Conservation (phyloP, 805 yeast species). For the Torulaspora delbrueckii region DNA sequence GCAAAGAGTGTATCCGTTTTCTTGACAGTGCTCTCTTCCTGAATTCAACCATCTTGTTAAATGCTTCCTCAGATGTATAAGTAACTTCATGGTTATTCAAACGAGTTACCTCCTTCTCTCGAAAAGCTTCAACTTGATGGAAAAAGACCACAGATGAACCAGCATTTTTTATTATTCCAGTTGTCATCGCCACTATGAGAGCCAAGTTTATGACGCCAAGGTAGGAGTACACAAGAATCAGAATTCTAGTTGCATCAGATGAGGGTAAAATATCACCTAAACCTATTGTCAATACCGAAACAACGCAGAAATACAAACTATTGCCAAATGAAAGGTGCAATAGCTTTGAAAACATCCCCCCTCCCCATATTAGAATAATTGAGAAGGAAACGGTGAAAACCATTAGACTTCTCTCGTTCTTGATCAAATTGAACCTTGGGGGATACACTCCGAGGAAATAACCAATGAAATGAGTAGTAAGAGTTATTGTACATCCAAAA, state of each 20-base stretch:
- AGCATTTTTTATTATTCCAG: slow-evolving; percentile 57
- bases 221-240: slow-evolving; percentile 59
- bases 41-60: slow-evolving; percentile 51
- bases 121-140: slow-evolving; percentile 53
- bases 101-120: slow-evolving; percentile 34
- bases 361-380: slow-evolving; percentile 69
- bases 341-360: slow-evolving; percentile 49
- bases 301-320: slow-evolving; percentile 68
- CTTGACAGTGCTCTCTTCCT: slow-evolving; percentile 38
- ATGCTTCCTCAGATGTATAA: slow-evolving; percentile 45
- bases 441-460: slow-evolving; percentile 56
- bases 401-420: slow-evolving; percentile 69
- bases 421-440: slow-evolving; percentile 61
- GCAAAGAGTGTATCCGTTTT: slow-evolving; percentile 40
- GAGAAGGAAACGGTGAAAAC: slow-evolving; percentile 60
- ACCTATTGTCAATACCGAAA: slow-evolving; percentile 74
- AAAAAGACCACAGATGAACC: slow-evolving; percentile 61
- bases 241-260: slow-evolving; percentile 49
- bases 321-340: slow-evolving; percentile 52
- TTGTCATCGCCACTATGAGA: slow-evolving; percentile 62
- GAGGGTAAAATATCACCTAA: slow-evolving; percentile 67
- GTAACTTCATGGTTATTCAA: slow-evolving; percentile 14
- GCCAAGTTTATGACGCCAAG: slow-evolving; percentile 72
- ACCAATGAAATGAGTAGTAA: slow-evolving; percentile 59
- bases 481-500: slow-evolving; percentile 48